Conservation (phyloP, 1,284 basidiomycete species). For the Melampsora americana region DNA sequence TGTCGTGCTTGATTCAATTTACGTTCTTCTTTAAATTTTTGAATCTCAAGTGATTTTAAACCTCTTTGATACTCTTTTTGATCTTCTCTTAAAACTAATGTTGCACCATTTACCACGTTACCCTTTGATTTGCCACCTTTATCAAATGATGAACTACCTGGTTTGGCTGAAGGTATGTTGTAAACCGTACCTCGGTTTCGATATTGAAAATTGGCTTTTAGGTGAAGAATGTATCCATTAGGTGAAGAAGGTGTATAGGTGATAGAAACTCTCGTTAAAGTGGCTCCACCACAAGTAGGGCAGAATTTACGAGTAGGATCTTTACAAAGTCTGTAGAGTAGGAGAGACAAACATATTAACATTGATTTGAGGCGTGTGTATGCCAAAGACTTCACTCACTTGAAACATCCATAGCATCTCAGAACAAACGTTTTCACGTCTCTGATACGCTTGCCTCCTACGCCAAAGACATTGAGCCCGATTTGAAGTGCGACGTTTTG, state of each 20-base stretch:
- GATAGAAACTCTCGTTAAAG: conserved; percentile 85
- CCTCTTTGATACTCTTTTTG: conserved; percentile 80
- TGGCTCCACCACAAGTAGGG: conserved; percentile 90
- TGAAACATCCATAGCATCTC: conserved; percentile 97
- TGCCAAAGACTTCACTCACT: conserved; percentile 64
- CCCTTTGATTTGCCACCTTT: conserved; percentile 46
- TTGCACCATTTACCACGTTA: conserved; percentile 48
- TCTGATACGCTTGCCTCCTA: conserved; percentile 84
- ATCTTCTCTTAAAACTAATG: conserved; percentile 83
- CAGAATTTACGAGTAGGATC: conserved; percentile 94
- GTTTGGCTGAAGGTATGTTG: conserved; percentile 85
- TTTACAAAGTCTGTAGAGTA: conserved; percentile 75
- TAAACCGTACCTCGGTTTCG: conserved; percentile 86
- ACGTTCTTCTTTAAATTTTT: conserved; percentile 72
- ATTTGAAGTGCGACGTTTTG: conserved; percentile 97
- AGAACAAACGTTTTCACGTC: conserved; percentile 94
- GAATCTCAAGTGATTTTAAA: conserved; percentile 68
- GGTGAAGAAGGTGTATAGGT: conserved; percentile 60
- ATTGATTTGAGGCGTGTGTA: neutral
- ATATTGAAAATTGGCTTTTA: conserved; percentile 93
- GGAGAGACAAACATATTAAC: conserved; percentile 9
- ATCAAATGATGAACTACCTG: conserved; percentile 72
- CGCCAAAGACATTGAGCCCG: conserved; percentile 84
- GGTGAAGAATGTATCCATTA: conserved; percentile 65
- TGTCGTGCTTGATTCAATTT: conserved; percentile 61